These are phyloP conservation scores for Dimocarpus longan DNA, from an alignment of 345 rosid species.

Conservation along the genomic window DNA sequence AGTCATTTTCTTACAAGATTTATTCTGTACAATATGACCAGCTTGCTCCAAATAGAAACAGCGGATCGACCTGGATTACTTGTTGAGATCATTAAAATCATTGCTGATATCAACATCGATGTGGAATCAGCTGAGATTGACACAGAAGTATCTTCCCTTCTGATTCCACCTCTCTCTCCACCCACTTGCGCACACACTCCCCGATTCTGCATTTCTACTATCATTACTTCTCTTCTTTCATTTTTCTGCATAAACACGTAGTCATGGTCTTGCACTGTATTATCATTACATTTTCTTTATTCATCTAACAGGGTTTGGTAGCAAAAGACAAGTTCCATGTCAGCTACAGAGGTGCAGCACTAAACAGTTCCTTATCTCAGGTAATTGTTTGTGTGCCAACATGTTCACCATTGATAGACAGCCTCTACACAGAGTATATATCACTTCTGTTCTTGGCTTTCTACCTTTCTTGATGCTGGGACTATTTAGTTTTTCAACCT, in stretches of 20 bases:
- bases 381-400: slow-evolving; percentile 34
- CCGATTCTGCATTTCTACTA: background rate
- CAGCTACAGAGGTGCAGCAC: slow-evolving; percentile 89
- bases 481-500: background rate
- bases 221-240: slow-evolving; percentile 15
- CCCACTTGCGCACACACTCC: background rate
- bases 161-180: slow-evolving; percentile 3
- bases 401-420: background rate
- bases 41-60: slow-evolving; percentile 85
- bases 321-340: slow-evolving; percentile 96
- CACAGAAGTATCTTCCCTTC: slow-evolving; percentile 61
- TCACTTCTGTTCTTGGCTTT: background rate
- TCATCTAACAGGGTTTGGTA: slow-evolving; percentile 65
- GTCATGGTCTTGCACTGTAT: background rate
- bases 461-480: no score
- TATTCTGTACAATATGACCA: slow-evolving; percentile 34
- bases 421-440: background rate
- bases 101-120: slow-evolving; percentile 76
- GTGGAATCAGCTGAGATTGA: slow-evolving; percentile 97
- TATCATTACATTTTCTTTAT: slow-evolving; percentile 11
- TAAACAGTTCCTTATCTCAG: slow-evolving; percentile 73
- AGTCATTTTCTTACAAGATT: slow-evolving; percentile 4
- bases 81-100: slow-evolving; percentile 78
- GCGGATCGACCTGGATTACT: slow-evolving; percentile 96
- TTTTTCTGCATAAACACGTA: background rate